Conservation (phyloP, 768 basidiomycete species). For the Lactarius pseudohatsudake region DNA sequence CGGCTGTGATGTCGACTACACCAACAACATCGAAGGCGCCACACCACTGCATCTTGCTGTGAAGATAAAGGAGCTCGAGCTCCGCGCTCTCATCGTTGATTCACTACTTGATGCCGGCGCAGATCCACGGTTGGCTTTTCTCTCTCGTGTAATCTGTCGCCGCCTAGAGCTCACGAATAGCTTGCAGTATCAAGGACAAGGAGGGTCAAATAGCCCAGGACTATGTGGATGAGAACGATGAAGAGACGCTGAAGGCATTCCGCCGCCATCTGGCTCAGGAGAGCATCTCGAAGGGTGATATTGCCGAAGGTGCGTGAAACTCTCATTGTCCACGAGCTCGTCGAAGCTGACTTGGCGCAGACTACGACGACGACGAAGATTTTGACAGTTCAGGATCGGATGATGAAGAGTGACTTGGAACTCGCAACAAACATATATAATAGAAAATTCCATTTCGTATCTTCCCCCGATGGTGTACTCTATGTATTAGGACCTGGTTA, state of each 20-base stretch:
- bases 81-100: slow-evolving; percentile 54
- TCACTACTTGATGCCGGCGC: slow-evolving; percentile 79
- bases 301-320: slow-evolving; percentile 54
- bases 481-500: slow-evolving; percentile 9
- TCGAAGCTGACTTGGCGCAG: slow-evolving; percentile 14
- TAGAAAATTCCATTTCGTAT: slow-evolving; percentile 19
- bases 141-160: neutral
- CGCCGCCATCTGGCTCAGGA: slow-evolving; percentile 53
- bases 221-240: slow-evolving; percentile 53
- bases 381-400: slow-evolving; percentile 31
- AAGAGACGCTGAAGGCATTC: slow-evolving; percentile 50
- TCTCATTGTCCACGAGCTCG: neutral
- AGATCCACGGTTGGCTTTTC: slow-evolving; percentile 53
- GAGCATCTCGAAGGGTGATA: slow-evolving; percentile 55
- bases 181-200: slow-evolving; percentile 69
- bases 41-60: slow-evolving; percentile 82
- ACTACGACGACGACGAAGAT: slow-evolving; percentile 35
- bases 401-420: slow-evolving; percentile 30
- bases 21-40: slow-evolving; percentile 64
- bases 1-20: slow-evolving; percentile 77
- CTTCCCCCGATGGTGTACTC: slow-evolving; percentile 17
- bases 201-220: slow-evolving; percentile 57
- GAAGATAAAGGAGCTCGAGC: slow-evolving; percentile 51
- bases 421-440: slow-evolving; percentile 20
- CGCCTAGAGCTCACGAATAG: neutral